phyloP scores from a whole-genome alignment of 2,329 filamentous ascomycete genomes.

The Colletotrichum lini region DNA sequence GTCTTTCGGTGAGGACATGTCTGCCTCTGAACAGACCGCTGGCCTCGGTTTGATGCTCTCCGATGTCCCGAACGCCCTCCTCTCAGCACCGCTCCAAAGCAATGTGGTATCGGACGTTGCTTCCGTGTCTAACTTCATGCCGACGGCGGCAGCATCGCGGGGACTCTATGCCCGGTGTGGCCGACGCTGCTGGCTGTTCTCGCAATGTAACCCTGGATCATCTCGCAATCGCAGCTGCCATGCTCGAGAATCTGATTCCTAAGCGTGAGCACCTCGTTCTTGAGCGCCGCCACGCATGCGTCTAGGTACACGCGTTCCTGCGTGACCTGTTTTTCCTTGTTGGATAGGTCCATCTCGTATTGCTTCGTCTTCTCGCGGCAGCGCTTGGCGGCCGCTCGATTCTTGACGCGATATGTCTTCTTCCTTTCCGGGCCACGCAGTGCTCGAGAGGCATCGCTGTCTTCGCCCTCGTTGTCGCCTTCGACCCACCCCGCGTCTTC shows the following conservation, averaged over 20 bases:
- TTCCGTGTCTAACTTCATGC: not conserved
- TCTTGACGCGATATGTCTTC: slow-evolving; percentile 37
- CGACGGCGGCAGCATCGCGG: not conserved
- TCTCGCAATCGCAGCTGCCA: slow-evolving; percentile 34
- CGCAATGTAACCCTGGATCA: slow-evolving; percentile 37
- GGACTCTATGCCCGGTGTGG: not conserved
- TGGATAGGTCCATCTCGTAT: slow-evolving; percentile 31
- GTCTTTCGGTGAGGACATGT: not conserved
- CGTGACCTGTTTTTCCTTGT: slow-evolving; percentile 25
- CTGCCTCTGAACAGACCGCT: too few relatives aligned
- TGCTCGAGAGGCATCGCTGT: not conserved
- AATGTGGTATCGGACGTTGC: not conserved
- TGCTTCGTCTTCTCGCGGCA: slow-evolving; percentile 41
- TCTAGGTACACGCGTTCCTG: slow-evolving; percentile 32
- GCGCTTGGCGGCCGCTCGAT: slow-evolving; percentile 39
- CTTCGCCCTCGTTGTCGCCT: not conserved
- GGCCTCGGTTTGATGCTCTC: not conserved
- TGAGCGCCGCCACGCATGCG: slow-evolving; percentile 29
- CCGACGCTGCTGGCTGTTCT: slow-evolving; percentile 24
- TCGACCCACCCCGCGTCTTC: not conserved
- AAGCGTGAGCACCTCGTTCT: slow-evolving; percentile 31
- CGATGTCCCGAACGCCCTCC: not conserved
- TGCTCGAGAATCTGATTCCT: slow-evolving; percentile 37
- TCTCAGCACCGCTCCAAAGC: not conserved
- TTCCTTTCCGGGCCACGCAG: not conserved